Evolutionary conservation across 78 protist species (phyloP).

Genomic region (Emiliania huxleyi): DNA sequence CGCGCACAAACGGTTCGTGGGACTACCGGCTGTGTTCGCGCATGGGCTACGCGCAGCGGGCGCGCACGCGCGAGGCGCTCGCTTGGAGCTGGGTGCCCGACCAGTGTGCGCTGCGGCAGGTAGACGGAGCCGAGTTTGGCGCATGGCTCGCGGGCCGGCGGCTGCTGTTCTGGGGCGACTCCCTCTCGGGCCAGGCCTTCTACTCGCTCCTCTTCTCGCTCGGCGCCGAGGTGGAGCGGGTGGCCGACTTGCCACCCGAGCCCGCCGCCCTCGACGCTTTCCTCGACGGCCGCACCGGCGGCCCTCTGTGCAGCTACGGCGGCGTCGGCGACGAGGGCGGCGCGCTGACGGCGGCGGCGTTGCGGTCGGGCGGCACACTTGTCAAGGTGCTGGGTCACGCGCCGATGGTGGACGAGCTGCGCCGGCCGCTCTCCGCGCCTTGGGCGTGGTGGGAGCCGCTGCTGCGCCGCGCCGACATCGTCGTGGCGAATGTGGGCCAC

Average conservation of each 20-base stretch:
- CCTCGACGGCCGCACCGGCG: background rate
- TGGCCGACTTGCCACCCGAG: background rate
- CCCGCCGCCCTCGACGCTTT: background rate
- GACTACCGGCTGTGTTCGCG: background rate
- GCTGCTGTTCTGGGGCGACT: background rate
- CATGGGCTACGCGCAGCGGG: background rate
- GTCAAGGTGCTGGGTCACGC: background rate
- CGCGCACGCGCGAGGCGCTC: background rate
- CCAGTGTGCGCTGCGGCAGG: background rate
- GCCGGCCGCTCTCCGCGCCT: background rate
- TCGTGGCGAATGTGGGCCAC: background rate
- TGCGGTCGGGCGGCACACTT: background rate
- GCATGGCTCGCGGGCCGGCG: background rate
- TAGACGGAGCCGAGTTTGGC: background rate
- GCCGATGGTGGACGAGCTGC: background rate
- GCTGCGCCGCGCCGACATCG: background rate
- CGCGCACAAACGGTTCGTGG: background rate
- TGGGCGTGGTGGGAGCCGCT: background rate
- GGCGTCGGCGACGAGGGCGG: background rate
- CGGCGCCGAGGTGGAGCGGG: background rate
- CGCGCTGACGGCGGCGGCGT: background rate
- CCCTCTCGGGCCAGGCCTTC: background rate
- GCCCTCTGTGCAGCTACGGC: background rate
- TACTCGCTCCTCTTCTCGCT: background rate
- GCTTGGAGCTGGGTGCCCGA: background rate